A percentile compares a stretch with the other conserved stretches of the same genome.
Evolutionary conservation across 139 green algal species (phyloP).

Genomic region (Trebouxia sp.): DNA sequence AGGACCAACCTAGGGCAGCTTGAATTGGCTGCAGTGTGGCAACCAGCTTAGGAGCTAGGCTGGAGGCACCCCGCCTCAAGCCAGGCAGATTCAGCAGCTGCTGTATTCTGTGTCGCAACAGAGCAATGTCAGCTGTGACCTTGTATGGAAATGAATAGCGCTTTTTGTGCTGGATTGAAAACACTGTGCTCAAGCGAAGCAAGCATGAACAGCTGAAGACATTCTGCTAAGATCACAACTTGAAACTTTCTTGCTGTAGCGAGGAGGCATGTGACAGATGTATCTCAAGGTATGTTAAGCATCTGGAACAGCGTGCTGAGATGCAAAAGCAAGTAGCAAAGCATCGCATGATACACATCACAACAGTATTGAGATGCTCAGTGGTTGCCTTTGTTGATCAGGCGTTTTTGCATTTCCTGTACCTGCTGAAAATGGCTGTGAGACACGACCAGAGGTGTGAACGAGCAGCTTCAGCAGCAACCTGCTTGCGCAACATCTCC

Average conservation of each 20-base stretch:
- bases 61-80: not conserved
- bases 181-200: too few species aligned
- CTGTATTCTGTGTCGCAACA: not conserved
- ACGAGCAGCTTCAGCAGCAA: not conserved
- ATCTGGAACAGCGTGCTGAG: too few species aligned
- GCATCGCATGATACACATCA: not conserved
- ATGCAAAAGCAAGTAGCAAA: too few species aligned
- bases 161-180: too few species aligned
- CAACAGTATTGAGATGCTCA: not conserved
- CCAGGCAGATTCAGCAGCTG: not conserved
- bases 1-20: not conserved
- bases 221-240: too few species aligned
- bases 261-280: too few species aligned
- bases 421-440: not conserved
- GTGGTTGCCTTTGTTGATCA: too few species aligned
- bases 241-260: too few species aligned
- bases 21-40: not conserved
- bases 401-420: not conserved
- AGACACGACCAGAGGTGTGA: not conserved
- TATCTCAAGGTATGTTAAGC: too few species aligned
- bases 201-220: too few species aligned
- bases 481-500: not conserved
- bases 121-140: not conserved
- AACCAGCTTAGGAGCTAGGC: not conserved
- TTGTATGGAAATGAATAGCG: too few species aligned